Base-by-base conservation (phyloP, 768 basidiomycete species). In the Calocybe indica region DNA sequence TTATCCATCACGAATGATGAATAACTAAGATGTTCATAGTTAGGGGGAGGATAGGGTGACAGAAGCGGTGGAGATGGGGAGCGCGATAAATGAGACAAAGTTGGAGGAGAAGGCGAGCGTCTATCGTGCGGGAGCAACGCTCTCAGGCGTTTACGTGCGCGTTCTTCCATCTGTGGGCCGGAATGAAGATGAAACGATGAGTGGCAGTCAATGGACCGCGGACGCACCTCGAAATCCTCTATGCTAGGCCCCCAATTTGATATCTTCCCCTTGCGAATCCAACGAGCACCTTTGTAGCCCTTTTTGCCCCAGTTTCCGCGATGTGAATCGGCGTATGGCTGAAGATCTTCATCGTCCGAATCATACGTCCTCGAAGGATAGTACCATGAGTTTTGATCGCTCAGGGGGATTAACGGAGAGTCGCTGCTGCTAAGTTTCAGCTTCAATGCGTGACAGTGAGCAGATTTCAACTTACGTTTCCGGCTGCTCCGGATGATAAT, bases 241-340 rank as follows among this genome's bases (percentile, higher is more conserved):
- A 82, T 79, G 41, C 78, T 76, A 14, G 90, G 88, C 29, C 88
- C 88, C 91, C 91, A 93, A 10, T 83, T 72, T 29, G 80, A 78
- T 50, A 91, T 80, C 65, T 93, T 92, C 40, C 90, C 88, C 60
- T 75, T 78, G 12, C 89, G 79, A 42, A 87, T 74, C 89, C 89
- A 92, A 59, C 89, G 74, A 13, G 87, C 80, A n/a, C 82, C 83
- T 60, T 80, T 81, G 49, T 74, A 65, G 7, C 74, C 77, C 67
- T 93, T 93, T 50, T 82, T 78, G 2, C 91, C 91, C 88, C 91
- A 92, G 55, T 93, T 93, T 33, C 91, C 85, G 38, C 73, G 69
- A 9, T 71, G 71, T 36, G 74, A 65, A 31, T 73, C 71, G 22
- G 22, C 22, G 22, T 22, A 22, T 46, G 71, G 63, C 44, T 64